Evolutionary conservation across 257 asterid genomes (phyloP), one percentile per base, ranked within the genome.

Genomic region (Eucommia ulmoides): DNA sequence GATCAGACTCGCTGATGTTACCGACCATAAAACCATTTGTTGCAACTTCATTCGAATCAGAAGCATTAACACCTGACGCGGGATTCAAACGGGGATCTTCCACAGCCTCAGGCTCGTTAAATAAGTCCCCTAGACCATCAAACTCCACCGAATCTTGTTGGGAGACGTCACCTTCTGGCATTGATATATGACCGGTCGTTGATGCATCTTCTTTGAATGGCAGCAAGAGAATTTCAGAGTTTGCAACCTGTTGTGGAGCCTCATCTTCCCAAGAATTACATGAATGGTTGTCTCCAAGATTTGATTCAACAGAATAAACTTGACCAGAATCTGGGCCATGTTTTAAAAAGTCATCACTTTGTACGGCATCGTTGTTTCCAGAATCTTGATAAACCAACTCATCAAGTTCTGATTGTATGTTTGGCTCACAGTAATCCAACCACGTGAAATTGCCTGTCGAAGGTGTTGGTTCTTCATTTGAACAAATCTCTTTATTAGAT

Each of bases 1-100:
- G 93, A 63, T 89, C 96, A 78, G 96, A 89, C 46, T 78, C 94
- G 24, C 88, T 80, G 65, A 61, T 64, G 48, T 62, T 73, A 53
- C 71, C 87, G 44, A 41, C 54, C 51, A 49, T 38, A 54, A 65
- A 69, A 66, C 73, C 83, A 54, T 47, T 65, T 54, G 51, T 60
- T 25, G 61, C 49, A 9, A 24, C 53, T 59, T 64, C 75, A 61
- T 63, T 69, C 48, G 59, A 66, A 54, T 42, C 61, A n/a, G 66
- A 61, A 60, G 53, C 49, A 59, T 60, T 49, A 60, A 50, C 57
- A 58, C 33, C 33, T 45, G 59, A 20, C 16, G 51, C 58, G 41
- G 86, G 54, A 51, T 65, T 60, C 35, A 53, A 46, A 55, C 54
- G 52, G 44, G 50, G 57, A 26, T 59, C 70, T 22, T 51, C 50